A percentile compares a stretch with the other conserved stretches of the same genome.
Evolutionary conservation across 768 basidiomycete species (phyloP).

Genomic region (Phaffia tasmanica): DNA sequence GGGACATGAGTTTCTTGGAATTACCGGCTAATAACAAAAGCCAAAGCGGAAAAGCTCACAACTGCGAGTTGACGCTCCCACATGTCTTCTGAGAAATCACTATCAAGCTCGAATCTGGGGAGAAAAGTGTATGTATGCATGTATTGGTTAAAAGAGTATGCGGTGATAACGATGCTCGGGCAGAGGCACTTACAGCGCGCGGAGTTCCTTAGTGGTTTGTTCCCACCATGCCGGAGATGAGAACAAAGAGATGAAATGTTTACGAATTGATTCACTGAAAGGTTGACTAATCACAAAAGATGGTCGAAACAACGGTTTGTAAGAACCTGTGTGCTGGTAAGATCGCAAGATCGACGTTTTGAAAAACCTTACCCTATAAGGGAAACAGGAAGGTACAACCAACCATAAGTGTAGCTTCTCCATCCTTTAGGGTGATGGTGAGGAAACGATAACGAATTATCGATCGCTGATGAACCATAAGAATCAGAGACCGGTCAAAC

Average conservation of each 20-base stretch:
- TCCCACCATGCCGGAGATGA: slow-evolving; percentile 85
- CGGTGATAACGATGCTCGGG: slow-evolving; percentile 71
- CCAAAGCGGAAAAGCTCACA: slow-evolving; percentile 43
- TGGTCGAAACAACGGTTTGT: slow-evolving; percentile 47
- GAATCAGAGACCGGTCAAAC: neutral
- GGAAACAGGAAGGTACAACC: slow-evolving; percentile 68
- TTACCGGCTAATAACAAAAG: slow-evolving; percentile 7
- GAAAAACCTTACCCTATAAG: slow-evolving; percentile 53
- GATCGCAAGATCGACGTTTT: slow-evolving; percentile 67
- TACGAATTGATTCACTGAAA: slow-evolving; percentile 69
- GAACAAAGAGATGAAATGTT: slow-evolving; percentile 67
- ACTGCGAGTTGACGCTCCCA: slow-evolving; percentile 72
- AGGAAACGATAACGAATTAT: slow-evolving; percentile 84
- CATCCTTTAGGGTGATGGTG: slow-evolving; percentile 76
- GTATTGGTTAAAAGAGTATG: slow-evolving; percentile 51
- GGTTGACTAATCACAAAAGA: slow-evolving; percentile 65
- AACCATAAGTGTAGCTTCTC: slow-evolving; percentile 72
- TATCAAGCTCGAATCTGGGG: slow-evolving; percentile 18
- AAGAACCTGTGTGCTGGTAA: no score
- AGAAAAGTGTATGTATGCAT: slow-evolving; percentile 15
- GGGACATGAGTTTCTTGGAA: slow-evolving; percentile 48
- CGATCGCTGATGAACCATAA: slow-evolving; percentile 49
- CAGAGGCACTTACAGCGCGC: slow-evolving; percentile 66
- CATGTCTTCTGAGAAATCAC: slow-evolving; percentile 13
- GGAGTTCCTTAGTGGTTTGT: slow-evolving; percentile 65